Percentiles rank a stretch among this genome's conserved stretches.
These are phyloP conservation scores for Ustilago tritici DNA, from an alignment of 1,284 basidiomycete genomes.

Conservation along the genomic window DNA sequence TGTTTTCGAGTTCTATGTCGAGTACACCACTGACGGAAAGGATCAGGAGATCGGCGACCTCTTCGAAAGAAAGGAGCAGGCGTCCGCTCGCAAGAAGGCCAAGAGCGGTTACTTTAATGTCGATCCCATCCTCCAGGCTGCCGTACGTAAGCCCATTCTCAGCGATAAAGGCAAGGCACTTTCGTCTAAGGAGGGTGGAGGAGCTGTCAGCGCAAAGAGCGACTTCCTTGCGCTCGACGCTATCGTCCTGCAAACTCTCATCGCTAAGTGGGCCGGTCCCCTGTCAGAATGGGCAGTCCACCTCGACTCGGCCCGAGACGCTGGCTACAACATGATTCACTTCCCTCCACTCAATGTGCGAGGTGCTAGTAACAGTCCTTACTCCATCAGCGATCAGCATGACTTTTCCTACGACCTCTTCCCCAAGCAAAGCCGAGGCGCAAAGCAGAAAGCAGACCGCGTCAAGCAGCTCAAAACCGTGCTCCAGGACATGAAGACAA, in stretches of 20 bases:
- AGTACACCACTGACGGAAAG: conserved; percentile 48
- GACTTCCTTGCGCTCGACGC: conserved; percentile 56
- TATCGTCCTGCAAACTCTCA: conserved; percentile 61
- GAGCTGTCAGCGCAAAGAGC: conserved; percentile 24
- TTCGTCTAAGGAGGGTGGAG: conserved; percentile 50
- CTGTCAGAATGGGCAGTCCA: conserved; percentile 59
- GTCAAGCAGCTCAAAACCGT: conserved; percentile 39
- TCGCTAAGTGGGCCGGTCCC: conserved; percentile 66
- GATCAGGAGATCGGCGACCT: conserved; percentile 24
- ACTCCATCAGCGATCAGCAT: conserved; percentile 62
- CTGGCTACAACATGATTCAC: conserved; percentile 67
- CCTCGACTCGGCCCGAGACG: conserved; percentile 56
- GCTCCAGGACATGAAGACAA: conserved; percentile 46
- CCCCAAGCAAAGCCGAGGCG: conserved; percentile 35
- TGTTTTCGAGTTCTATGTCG: conserved; percentile 65
- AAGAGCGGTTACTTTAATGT: conserved; percentile 64
- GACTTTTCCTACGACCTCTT: conserved; percentile 62
- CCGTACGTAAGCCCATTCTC: conserved; percentile 52
- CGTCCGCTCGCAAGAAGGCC: conserved; percentile 28
- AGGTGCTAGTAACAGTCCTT: conserved; percentile 60
- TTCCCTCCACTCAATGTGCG: conserved; percentile 64
- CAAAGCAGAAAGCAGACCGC: conserved; percentile 41
- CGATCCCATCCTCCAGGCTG: conserved; percentile 57
- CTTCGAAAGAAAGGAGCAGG: conserved; percentile 22
- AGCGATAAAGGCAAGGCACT: conserved; percentile 29